Evolutionary conservation across 1,139 yeast genomes (phyloP), one percentile per base, ranked within the genome.

Genomic region (Pichia sp.): DNA sequence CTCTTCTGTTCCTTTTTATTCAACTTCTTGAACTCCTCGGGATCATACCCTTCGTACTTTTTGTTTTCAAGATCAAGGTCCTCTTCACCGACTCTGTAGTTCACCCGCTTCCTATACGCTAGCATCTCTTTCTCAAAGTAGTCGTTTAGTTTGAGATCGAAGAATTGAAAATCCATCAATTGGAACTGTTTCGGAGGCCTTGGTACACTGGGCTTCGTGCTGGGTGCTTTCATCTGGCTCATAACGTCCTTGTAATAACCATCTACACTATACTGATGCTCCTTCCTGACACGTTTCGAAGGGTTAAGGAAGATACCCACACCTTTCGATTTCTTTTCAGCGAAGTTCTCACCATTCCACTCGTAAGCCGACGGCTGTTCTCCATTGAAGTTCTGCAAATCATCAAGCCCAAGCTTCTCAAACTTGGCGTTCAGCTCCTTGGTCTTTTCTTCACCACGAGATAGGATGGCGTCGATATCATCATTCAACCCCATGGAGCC

Each of bases 271-370:
- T 90, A 92, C 5, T 89, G 87, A 63, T 86, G 89, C 61, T 90
- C 96, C 64, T 90, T 92, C 58, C 98, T 77, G 64, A 92, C 96
- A 67, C 99, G 80, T 65, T 90, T 88, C 4, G 93, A 78, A 0
- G 96, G 97, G 62, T 90, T 89, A 49, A 90, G 85, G 96, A 96
- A 90, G 7, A 79, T 72, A 44, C 82, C 76, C 1, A 79, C 76
- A 47, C 74, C 72, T 55, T 80, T 76, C 43, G 75, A 75, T n/a
- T 73, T 68, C 61, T 78, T 81, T 62, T 89, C 87, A 48, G 95
- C 88, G 68, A 90, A 93, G 67, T 92, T 90, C 65, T 89, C 85
- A 29, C 99, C 99, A 66, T 93, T 90, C 99, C 99, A 93, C 69
- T 92, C 97, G 70, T 92, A 93, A 0, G 97, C 93, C 2, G 96